These are phyloP conservation scores for Blastocystis sp. DNA, from an alignment of 352 stramenopile genomes.

Conservation along the genomic window DNA sequence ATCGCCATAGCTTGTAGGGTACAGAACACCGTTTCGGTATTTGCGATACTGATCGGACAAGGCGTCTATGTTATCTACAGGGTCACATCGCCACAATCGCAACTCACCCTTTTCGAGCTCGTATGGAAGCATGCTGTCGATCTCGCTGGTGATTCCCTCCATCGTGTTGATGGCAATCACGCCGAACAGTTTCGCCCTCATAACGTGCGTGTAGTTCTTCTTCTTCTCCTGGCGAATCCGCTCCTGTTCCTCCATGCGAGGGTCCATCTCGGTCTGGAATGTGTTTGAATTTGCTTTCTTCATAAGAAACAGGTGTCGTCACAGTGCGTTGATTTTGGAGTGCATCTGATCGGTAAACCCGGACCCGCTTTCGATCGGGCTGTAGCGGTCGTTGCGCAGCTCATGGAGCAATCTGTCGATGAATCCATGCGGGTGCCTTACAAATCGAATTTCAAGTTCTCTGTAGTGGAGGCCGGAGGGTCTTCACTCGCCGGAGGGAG, in stretches of 20 bases:
- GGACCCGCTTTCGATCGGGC: background rate
- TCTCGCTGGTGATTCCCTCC: slow-evolving; percentile 54
- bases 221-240: slow-evolving; percentile 27
- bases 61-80: slow-evolving; percentile 66
- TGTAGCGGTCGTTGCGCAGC: slow-evolving; percentile 34
- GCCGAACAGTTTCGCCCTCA: slow-evolving; percentile 64
- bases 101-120: slow-evolving; percentile 45
- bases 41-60: slow-evolving; percentile 62
- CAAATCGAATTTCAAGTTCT: slow-evolving; percentile 61
- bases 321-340: background rate
- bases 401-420: slow-evolving; percentile 49
- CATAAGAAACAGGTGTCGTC: slow-evolving; percentile 31
- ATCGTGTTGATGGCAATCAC: slow-evolving; percentile 66
- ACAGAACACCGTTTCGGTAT: slow-evolving; percentile 61
- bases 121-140: slow-evolving; percentile 51
- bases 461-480: background rate
- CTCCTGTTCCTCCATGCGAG: slow-evolving; percentile 37
- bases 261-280: slow-evolving; percentile 59
- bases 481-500: background rate
- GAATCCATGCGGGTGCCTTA: background rate
- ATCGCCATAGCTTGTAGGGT: slow-evolving; percentile 66
- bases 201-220: slow-evolving; percentile 46
- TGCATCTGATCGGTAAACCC: slow-evolving; percentile 55
- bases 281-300: background rate
- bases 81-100: background rate